These are phyloP conservation scores for Mariannaea elegans DNA, from an alignment of 2,329 filamentous ascomycete genomes.

Conservation along the genomic window DNA sequence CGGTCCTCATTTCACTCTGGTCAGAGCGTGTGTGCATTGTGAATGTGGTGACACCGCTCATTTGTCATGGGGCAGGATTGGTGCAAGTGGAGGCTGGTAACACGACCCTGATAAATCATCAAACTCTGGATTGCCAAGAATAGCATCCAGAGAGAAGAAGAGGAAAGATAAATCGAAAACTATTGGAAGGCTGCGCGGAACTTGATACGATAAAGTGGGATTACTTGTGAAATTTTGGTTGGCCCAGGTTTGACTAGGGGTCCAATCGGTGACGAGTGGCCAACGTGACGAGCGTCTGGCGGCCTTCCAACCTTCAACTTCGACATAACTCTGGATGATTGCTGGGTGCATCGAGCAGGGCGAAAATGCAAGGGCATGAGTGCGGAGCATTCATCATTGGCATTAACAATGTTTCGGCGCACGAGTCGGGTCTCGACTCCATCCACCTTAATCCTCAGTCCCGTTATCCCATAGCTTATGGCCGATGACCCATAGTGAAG, in stretches of 20 bases:
- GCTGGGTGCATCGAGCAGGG: neutral
- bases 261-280: constrained; percentile 25
- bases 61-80: neutral
- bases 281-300: constrained; percentile 25
- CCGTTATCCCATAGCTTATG: neutral
- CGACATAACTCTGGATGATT: constrained; percentile 21
- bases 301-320: constrained; percentile 34
- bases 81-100: neutral
- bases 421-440: no score
- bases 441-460: no score
- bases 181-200: constrained; percentile 3
- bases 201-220: constrained; percentile 25
- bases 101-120: constrained; percentile 6
- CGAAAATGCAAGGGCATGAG: constrained; percentile 2
- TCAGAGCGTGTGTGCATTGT: constrained; percentile 6
- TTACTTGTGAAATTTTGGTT: constrained; percentile 30
- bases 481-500: neutral
- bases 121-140: constrained; percentile 4
- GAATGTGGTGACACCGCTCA: neutral
- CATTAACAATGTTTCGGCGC: neutral
- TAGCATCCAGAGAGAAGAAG: neutral
- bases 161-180: neutral
- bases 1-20: neutral
- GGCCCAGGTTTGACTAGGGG: constrained; percentile 10
- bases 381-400: constrained; percentile 12